These are phyloP conservation scores for Pythium biforme DNA, from an alignment of 352 stramenopile species.

Conservation along the genomic window DNA sequence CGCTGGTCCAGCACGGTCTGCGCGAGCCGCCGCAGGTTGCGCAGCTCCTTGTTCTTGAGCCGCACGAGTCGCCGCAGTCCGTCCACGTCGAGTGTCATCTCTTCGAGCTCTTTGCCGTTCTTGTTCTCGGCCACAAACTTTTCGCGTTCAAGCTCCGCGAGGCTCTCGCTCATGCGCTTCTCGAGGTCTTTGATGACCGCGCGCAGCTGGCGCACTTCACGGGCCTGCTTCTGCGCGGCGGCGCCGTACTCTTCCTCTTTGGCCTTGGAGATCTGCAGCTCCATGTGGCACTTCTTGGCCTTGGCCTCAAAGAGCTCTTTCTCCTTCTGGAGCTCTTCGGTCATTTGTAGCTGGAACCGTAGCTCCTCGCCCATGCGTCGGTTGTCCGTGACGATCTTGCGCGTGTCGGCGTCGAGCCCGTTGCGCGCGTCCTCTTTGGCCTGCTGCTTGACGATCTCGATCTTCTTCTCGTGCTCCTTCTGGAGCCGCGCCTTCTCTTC, in stretches of 20 bases:
- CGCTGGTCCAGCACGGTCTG: conserved; percentile 91
- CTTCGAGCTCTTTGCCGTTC: conserved; percentile 68
- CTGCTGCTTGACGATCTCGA: conserved; percentile 84
- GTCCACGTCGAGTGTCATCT: conserved; percentile 83
- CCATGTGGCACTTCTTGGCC: conserved; percentile 57
- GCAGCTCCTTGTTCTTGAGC: conserved; percentile 93
- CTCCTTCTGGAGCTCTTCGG: conserved; percentile 85
- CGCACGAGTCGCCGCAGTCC: conserved; percentile 83
- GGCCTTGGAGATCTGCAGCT: conserved; percentile 73
- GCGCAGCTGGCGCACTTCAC: conserved; percentile 74
- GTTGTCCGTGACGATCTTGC: conserved; percentile 92
- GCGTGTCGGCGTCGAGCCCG: conserved; percentile 87
- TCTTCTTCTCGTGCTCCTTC: conserved; percentile 85
- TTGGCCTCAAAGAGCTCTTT: conserved; percentile 66
- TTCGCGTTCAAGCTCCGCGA: conserved; percentile 70
- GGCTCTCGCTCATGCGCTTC: conserved; percentile 62
- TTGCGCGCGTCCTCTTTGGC: conserved; percentile 89
- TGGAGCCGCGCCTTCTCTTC: conserved; percentile 81
- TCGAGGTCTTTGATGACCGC: conserved; percentile 74
- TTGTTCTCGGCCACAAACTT: conserved; percentile 48
- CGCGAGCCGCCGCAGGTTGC: conserved; percentile 83
- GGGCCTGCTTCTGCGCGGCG: conserved; percentile 69
- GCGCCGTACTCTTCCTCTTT: conserved; percentile 89
- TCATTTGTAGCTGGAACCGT: conserved; percentile 90
- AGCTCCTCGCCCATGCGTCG: conserved; percentile 92